Base-by-base conservation (phyloP, 352 stramenopile species). In the Phytopythium montanum region DNA sequence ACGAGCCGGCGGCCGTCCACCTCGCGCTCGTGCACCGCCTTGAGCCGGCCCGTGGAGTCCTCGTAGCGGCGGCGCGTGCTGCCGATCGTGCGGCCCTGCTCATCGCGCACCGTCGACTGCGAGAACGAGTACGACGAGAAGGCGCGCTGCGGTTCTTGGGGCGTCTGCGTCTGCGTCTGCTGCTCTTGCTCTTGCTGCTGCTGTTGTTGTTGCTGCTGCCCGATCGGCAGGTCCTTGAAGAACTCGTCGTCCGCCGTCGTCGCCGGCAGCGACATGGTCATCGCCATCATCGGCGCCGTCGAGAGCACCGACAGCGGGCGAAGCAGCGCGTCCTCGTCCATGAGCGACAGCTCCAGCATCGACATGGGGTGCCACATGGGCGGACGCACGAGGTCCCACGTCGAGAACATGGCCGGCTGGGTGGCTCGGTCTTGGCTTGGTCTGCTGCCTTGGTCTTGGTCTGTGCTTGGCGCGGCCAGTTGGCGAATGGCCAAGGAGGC, bases 121-220 rank as follows among this genome's bases (percentile, higher is more conserved):
- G 69, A 87, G 64, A 84, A 93, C 56, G 81, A 89, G 59, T 95
- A 95, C 14, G 72, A 85, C 50, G 81, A 90, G 62, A 88, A 93
- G 25, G 76, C 64, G 18, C 67, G 66, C n/a, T 79, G 45, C 16
- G 65, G 64, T 31, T 79, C 66, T 59, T 87, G 64, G 14, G 60
- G 62, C n/a, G 36, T 34, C 12, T 56, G 51, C 6, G 68, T 52
- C 29, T 73, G 21, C 6, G 74, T 26, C 18, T 68, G 61, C 23
- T 70, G 58, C 50, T n/a, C n/a, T n/a, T 78, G 68, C 18, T 70
- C 33, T 33, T 65, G 69, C 44, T 66, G 38, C 46, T 82, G 52
- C n/a, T n/a, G n/a, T n/a, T n/a, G n/a, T n/a, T 31, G 71, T 54
- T 9, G 62, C 69, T 10, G 59, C 58, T 70, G 62, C 0, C 45